Base-by-base conservation (phyloP, 139 green algal species). In the Tetraselmis chui region DNA sequence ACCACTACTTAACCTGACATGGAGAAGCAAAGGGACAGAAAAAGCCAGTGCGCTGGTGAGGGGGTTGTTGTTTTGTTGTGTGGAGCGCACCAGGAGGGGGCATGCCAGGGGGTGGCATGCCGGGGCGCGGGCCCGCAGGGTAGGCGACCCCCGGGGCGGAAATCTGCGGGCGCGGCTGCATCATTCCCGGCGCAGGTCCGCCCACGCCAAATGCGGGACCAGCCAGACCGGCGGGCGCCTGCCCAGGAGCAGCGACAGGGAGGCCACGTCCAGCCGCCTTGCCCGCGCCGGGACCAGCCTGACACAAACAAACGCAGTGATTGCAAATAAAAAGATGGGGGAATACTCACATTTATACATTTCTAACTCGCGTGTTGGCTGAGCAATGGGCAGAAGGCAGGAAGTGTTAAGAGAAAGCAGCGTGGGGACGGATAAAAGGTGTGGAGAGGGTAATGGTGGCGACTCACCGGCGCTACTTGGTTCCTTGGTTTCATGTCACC, bases 151-250 rank as follows among this genome's bases (percentile, higher is more conserved):
- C 59, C 5, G 84, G 28, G 24, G 84, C 82, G 24, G 23, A 59
- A 75, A 29, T 31, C 78, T 95, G 91, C 1, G 94, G 93, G 1
- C 93, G 86, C 1, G 96, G 96, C 83, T 96, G 90, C 96, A 99
- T 99, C 88, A 94, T 93, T 45, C 91, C 95, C 0, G 94, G 93
- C 0, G 91, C 88, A 1, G 96, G 94, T 1, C 92, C 96, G 5
- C 96, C 96, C 22, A 98, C 90, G 59, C 96, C 96, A 1, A 92
- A 85, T 2, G 92, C 94, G 2, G 95, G 92, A 0, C 95, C 96
- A 18, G 91, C 92, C 59, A 99, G 81, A 1, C 96, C 96, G 74
- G 88, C 89, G n/a, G 92, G 92, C 22, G 93, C 91, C 76, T 93
- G 89, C 18, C 93, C 94, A 2, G 94, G 93, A 0, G 90, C 86